Evolutionary conservation across 1,139 yeast genomes (phyloP).

Genomic region (Pichia sp.): DNA sequence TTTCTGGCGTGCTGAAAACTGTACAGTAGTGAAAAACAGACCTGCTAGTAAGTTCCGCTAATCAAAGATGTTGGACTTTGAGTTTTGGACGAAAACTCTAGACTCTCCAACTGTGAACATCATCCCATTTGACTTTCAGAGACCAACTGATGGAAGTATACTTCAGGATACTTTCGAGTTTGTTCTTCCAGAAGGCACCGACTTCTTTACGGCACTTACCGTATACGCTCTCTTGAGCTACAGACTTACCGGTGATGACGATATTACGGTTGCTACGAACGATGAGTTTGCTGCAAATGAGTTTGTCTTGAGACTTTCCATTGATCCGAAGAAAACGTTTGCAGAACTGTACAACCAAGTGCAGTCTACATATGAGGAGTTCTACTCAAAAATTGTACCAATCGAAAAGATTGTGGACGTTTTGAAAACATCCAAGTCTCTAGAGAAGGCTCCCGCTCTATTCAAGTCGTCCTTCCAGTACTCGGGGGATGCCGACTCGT

Average conservation of each 20-base stretch:
- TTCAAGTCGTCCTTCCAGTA: conserved; percentile 64
- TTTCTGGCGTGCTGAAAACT: no score
- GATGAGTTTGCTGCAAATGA: conserved; percentile 30
- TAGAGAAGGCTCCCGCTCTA: conserved; percentile 58
- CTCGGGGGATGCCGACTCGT: conserved; percentile 38
- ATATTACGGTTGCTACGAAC: conserved; percentile 76
- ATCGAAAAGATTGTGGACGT: conserved; percentile 54
- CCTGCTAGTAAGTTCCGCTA: no score
- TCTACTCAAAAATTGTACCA: conserved; percentile 40
- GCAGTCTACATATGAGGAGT: conserved; percentile 40
- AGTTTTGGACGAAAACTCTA: conserved; percentile 65
- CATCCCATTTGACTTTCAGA: conserved; percentile 83
- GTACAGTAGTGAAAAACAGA: no score
- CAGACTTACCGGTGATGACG: conserved; percentile 91
- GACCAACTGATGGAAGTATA: conserved; percentile 67
- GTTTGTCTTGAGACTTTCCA: conserved; percentile 59
- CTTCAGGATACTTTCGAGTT: conserved; percentile 57
- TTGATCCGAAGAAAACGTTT: conserved; percentile 54
- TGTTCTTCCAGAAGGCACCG: conserved; percentile 33
- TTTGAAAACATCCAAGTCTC: conserved; percentile 45
- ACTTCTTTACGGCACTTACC: conserved; percentile 58
- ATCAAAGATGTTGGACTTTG: conserved; percentile 25
- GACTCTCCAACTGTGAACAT: conserved; percentile 82
- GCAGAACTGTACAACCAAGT: conserved; percentile 47
- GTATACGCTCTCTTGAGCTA: conserved; percentile 67